Evolutionary conservation across 768 basidiomycete species (phyloP).

Genomic region (Lentinula boryana): DNA sequence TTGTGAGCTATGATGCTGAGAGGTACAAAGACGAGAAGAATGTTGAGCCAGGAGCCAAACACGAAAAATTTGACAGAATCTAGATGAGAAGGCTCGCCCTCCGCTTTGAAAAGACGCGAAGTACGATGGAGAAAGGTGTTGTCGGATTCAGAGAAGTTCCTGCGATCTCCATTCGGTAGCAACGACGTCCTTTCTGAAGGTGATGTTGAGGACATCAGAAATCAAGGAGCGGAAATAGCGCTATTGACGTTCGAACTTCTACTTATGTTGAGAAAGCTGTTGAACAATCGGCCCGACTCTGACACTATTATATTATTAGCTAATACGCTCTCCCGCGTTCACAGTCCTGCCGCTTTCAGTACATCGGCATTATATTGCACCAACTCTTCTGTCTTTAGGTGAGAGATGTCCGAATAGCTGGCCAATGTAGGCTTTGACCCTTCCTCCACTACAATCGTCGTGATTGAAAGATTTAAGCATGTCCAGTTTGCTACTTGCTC

Average conservation of each 20-base stretch:
- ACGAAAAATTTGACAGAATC: slow-evolving; percentile 55
- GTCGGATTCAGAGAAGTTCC: background rate
- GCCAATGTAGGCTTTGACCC: slow-evolving; percentile 34
- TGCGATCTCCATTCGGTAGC: slow-evolving; percentile 31
- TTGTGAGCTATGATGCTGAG: slow-evolving; percentile 61
- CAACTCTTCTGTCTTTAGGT: slow-evolving; percentile 33
- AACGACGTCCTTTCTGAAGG: slow-evolving; percentile 41
- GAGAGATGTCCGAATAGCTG: slow-evolving; percentile 49
- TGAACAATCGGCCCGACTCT: background rate
- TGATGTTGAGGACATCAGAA: slow-evolving; percentile 26
- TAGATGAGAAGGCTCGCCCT: slow-evolving; percentile 58
- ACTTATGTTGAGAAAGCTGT: slow-evolving; percentile 7
- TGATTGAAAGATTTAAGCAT: slow-evolving; percentile 53
- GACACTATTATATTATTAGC: background rate
- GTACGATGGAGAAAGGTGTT: slow-evolving; percentile 22
- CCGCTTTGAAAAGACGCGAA: slow-evolving; percentile 40
- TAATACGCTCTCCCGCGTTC: slow-evolving; percentile 6
- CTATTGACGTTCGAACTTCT: background rate
- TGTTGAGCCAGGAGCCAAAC: slow-evolving; percentile 64
- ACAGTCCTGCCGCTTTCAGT: background rate
- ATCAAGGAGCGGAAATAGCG: slow-evolving; percentile 7
- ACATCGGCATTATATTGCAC: slow-evolving; percentile 48
- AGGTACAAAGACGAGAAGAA: slow-evolving; percentile 77
- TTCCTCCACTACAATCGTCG: slow-evolving; percentile 48
- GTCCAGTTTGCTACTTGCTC: slow-evolving; percentile 24